These are phyloP conservation scores for Williopsis jadinii DNA, from an alignment of 1,139 yeast genomes.

Conservation along the genomic window DNA sequence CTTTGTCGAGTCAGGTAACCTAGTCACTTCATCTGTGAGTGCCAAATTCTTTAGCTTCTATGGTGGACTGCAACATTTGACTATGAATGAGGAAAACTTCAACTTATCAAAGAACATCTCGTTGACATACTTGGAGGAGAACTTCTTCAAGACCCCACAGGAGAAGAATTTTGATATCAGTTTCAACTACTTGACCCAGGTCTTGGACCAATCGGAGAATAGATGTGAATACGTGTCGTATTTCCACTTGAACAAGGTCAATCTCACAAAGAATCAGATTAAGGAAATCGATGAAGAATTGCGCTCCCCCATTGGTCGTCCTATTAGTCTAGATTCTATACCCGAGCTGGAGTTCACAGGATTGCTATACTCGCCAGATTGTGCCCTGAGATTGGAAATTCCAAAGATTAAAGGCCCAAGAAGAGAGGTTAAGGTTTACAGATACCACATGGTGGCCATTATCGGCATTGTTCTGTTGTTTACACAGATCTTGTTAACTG, in stretches of 20 bases:
- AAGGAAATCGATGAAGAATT: conserved; percentile 65
- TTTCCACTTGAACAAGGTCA: conserved; percentile 61
- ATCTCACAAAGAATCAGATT: conserved; percentile 44
- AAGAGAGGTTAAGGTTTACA: conserved; percentile 39
- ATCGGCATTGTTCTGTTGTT: conserved; percentile 42
- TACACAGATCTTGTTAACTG: conserved; percentile 40
- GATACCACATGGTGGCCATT: conserved; percentile 39
- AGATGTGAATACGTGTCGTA: conserved; percentile 69
- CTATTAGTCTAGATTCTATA: conserved; percentile 41
- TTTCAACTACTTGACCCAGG: conserved; percentile 16
- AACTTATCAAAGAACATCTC: conserved; percentile 32
- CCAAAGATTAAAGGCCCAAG: conserved; percentile 49
- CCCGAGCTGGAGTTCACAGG: conserved; percentile 56
- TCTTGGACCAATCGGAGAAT: conserved; percentile 26
- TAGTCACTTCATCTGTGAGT: conserved; percentile 56
- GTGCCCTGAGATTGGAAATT: conserved; percentile 53
- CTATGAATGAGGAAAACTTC: conserved; percentile 38
- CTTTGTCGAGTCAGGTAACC: conserved; percentile 61
- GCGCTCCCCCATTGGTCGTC: conserved; percentile 65
- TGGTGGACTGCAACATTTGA: conserved; percentile 55
- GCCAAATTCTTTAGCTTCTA: conserved; percentile 66
- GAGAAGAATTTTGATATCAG: conserved; percentile 16
- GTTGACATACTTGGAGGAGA: conserved; percentile 34
- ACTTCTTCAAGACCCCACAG: conserved; percentile 20
- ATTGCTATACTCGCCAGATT: conserved; percentile 79